phyloP scores from a whole-genome alignment of 2,329 filamentous ascomycete species.

The Fusarium sp. region DNA sequence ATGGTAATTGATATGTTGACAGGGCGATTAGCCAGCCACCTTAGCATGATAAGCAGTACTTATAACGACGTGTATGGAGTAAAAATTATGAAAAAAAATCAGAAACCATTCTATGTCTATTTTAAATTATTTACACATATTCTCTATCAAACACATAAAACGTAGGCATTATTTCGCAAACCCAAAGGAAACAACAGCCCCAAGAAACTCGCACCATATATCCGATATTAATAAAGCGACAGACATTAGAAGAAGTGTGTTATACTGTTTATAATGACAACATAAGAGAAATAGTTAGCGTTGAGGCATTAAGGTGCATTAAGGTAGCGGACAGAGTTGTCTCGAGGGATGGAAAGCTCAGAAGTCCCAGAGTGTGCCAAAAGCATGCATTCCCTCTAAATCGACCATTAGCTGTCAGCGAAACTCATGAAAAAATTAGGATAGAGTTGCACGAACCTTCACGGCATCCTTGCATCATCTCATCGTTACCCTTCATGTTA shows the following conservation, averaged over 20 bases:
- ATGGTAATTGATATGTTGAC: too few relatives aligned
- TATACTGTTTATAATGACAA: accelerated
- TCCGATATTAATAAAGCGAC: background rate
- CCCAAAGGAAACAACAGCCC: too few relatives aligned
- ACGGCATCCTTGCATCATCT: background rate
- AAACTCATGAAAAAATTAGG: accelerated
- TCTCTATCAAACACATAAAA: accelerated
- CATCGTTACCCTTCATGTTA: background rate
- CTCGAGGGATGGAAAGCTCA: accelerated
- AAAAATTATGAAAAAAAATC: too few relatives aligned
- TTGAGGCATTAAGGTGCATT: too few relatives aligned
- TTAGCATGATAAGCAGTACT: too few relatives aligned
- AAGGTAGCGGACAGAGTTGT: accelerated
- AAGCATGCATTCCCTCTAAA: background rate
- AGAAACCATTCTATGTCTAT: background rate
- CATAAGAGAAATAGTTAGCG: background rate
- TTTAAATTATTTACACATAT: background rate
- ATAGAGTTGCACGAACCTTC: background rate
- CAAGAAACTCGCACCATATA: accelerated
- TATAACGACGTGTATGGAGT: too few relatives aligned
- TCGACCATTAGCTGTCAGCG: accelerated
- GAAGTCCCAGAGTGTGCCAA: background rate
- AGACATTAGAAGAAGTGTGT: accelerated
- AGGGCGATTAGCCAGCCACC: too few relatives aligned
- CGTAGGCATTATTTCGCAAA: accelerated